Base-by-base conservation (phyloP, 2,329 filamentous ascomycete genomes). In the Epichloe uncinata region DNA sequence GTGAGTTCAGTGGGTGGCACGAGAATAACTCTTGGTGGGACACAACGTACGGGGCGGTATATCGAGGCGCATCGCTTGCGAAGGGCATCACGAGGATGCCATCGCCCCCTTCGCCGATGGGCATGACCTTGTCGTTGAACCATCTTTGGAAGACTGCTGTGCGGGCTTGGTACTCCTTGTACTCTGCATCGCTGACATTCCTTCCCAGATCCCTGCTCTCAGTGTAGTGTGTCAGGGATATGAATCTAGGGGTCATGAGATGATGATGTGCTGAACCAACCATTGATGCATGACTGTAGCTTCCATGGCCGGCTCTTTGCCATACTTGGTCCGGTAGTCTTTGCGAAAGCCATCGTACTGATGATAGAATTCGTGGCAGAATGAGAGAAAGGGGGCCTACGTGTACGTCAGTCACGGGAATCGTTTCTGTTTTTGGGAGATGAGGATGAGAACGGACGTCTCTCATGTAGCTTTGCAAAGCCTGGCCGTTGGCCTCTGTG, bases 341-440 rank as follows among this genome's bases (percentile, higher is more conserved):
- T 51, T 26, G 20, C 59, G 55, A 30, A 68, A 69, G 0, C 48
- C 42, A 15, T 59, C 54, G 48, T 63, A 66, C 5, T 55, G 48
- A 40, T 62, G 56, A 47, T 61, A 65, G 47, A 64, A 66, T 7
- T 64, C 63, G 53, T 63, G 62, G 47, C 62, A 65, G 47, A 62
- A 63, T 1, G 57, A 57, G 2, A 52, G 50, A 33, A 64, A 66
- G 1, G 61, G 3, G 3, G 59, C 59, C 64, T 68, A 16, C 12
- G 2, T 18, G 16, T 9, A 1, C 13, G 35, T 47, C 13, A 40
- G 45, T 30, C 3, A 0, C 3, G 13, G 3, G 6, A 22, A 20
- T 5, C 11, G 26, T 30, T 30, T 30, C 7, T 22, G 8, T 30
- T 9, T 18, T n/a, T 15, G 16, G 16, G 3, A 11, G 9, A 16